These are phyloP conservation scores for Yueomyces sp. DNA, from an alignment of 805 yeast species.

Conservation along the genomic window DNA sequence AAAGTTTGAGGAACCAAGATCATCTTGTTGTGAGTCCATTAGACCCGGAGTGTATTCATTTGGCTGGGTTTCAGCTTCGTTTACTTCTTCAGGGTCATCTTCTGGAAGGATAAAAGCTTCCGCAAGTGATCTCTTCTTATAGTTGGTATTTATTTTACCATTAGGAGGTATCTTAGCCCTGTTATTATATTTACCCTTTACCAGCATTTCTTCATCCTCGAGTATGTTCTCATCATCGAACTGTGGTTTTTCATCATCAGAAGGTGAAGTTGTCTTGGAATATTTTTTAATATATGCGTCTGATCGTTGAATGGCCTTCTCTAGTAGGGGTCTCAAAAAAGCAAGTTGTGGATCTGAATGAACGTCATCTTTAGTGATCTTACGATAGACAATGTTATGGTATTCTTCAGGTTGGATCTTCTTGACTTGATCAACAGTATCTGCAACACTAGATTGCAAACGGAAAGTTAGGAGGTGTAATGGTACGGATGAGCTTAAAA, in stretches of 20 bases:
- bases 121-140: slow-evolving; percentile 51
- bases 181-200: slow-evolving; percentile 51
- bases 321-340: slow-evolving; percentile 42
- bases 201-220: slow-evolving; percentile 80
- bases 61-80: not conserved
- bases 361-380: slow-evolving; percentile 39
- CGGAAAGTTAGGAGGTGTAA: slow-evolving; percentile 52
- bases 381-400: slow-evolving; percentile 39
- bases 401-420: slow-evolving; percentile 53
- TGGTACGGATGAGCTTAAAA: slow-evolving; percentile 77
- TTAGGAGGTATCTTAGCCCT: slow-evolving; percentile 83
- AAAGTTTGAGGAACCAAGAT: not conserved
- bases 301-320: slow-evolving; percentile 29
- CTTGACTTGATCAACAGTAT: slow-evolving; percentile 37
- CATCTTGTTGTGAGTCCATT: too few relatives aligned
- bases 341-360: slow-evolving; percentile 36
- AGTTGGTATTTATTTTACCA: slow-evolving; percentile 62
- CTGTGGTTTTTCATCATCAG: slow-evolving; percentile 18
- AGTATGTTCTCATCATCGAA: slow-evolving; percentile 14
- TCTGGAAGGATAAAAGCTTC: slow-evolving; percentile 41
- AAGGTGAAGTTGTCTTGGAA: slow-evolving; percentile 18
- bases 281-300: slow-evolving; percentile 28
- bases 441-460: slow-evolving; percentile 55
- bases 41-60: not conserved
- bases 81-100: slow-evolving; percentile 4